These are phyloP conservation scores for Paspalum vaginatum DNA, from an alignment of 176 grass and related monocot genomes.

Conservation along the genomic window DNA sequence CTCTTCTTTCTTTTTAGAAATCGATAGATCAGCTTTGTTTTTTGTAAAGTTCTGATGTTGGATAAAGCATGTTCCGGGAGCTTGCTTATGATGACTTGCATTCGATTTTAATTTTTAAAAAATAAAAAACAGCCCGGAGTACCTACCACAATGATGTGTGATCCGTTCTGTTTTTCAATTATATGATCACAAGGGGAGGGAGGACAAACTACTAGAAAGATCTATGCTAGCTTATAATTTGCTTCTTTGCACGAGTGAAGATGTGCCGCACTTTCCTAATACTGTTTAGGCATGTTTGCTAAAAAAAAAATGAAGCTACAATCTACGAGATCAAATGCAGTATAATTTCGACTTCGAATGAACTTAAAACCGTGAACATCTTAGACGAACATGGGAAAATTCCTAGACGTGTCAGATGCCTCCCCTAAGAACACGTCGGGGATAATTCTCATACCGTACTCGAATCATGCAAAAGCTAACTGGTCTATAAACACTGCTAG, in stretches of 20 bases:
- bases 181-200: background rate
- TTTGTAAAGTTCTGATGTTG: background rate
- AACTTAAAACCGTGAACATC: background rate
- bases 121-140: background rate
- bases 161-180: background rate
- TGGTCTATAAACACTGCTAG: conserved; percentile 1
- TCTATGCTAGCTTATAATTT: conserved; percentile 10
- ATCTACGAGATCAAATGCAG: background rate
- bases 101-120: background rate
- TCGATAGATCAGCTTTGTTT: conserved; percentile 7
- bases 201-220: conserved; percentile 4
- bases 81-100: conserved; percentile 16
- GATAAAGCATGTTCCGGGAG: background rate
- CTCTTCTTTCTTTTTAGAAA: background rate
- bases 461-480: background rate
- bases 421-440: background rate
- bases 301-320: background rate
- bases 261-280: background rate
- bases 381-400: background rate
- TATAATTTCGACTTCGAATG: background rate
- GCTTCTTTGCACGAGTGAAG: conserved; percentile 1
- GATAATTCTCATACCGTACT: background rate
- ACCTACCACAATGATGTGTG: conserved; percentile 35
- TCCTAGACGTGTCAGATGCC: background rate
- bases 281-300: background rate